A percentile compares a stretch with the other conserved stretches of the same genome.
Conservation (phyloP, 148 eudicot species). For the Fagopyrum tataricum region DNA sequence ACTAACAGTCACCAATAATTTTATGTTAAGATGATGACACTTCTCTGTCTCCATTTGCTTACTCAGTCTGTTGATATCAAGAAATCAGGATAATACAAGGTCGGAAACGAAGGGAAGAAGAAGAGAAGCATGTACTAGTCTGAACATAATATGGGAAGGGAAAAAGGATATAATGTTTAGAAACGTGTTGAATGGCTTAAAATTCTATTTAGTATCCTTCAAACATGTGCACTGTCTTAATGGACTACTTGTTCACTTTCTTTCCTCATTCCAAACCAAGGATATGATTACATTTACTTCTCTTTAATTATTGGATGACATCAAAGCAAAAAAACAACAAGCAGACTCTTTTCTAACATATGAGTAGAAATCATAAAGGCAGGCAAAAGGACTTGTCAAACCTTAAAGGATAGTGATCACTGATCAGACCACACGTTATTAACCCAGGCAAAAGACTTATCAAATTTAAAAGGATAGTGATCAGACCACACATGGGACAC, state of each 20-base stretch:
- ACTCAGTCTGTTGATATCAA: not conserved
- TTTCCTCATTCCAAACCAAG: not conserved
- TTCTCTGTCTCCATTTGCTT: not conserved
- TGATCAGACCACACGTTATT: not conserved
- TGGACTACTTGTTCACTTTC: not conserved
- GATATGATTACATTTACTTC: not conserved
- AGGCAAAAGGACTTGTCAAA: not conserved
- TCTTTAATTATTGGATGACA: not conserved
- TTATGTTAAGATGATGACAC: not conserved
- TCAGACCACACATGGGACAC: conserved; percentile 75
- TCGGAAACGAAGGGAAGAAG: not conserved
- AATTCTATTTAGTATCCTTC: not conserved
- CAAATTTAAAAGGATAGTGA: not conserved
- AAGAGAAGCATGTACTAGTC: not conserved
- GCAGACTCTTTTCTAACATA: not conserved
- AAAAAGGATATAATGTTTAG: not conserved
- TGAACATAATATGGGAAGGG: not conserved
- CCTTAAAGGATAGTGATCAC: conserved; percentile 3
- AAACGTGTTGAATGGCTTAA: not conserved
- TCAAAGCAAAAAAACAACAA: not conserved
- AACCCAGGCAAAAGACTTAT: not conserved
- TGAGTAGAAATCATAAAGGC: not conserved
- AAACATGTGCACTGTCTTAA: not conserved
- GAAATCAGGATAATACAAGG: not conserved
- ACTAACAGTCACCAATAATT: not conserved